Evolutionary conservation across 345 rosid genomes (phyloP).

Genomic region (Excoecaria agallocha): DNA sequence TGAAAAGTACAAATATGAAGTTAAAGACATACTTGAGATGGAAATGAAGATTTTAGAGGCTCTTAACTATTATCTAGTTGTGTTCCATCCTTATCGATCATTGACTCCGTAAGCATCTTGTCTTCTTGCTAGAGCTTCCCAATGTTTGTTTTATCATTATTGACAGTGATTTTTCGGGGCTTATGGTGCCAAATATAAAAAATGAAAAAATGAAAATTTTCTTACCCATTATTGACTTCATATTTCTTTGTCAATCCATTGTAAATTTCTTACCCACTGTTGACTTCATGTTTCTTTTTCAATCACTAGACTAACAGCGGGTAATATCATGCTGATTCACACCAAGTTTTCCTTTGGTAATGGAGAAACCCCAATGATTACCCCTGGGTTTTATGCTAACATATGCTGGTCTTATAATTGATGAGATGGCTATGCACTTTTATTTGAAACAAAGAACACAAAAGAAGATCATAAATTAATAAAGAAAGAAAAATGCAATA

Average conservation of each 20-base stretch:
- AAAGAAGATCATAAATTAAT: no score
- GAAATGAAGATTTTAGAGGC: conserved; percentile 98
- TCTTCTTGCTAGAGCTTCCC: conserved; percentile 4
- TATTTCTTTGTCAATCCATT: no score
- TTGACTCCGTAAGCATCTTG: conserved; percentile 59
- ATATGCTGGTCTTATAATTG: not conserved
- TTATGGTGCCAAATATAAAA: not conserved
- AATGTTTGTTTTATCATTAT: not conserved
- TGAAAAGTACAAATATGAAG: conserved; percentile 74
- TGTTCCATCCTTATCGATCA: conserved; percentile 89
- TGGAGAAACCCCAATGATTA: not conserved
- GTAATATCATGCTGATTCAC: not conserved
- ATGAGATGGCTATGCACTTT: not conserved
- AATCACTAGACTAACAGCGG: not conserved
- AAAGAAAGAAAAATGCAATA: not conserved
- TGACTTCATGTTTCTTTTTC: not conserved
- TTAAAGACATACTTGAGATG: conserved; percentile 93
- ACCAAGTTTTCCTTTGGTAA: not conserved
- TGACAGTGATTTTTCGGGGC: not conserved
- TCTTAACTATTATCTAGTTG: conserved; percentile 85
- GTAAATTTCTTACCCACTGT: not conserved
- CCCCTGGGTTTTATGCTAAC: not conserved
- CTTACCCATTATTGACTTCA: not conserved
- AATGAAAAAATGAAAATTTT: not conserved
- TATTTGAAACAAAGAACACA: not conserved